These are phyloP conservation scores for Artemisia tridentata DNA, from an alignment of 129 eudicot genomes.

Conservation along the genomic window DNA sequence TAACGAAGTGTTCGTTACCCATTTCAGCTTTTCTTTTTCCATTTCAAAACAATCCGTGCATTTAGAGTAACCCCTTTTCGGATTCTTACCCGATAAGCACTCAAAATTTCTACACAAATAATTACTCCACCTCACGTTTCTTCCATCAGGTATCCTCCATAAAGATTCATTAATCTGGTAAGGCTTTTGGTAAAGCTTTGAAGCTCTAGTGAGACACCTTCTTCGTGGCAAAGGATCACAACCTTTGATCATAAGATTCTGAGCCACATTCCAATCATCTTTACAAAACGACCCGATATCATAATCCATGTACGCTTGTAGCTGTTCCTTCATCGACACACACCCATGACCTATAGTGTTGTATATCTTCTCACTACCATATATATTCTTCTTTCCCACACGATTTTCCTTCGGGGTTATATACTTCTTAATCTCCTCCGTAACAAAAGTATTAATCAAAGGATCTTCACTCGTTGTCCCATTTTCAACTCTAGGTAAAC, in stretches of 20 bases:
- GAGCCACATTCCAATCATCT: slow-evolving; percentile 90
- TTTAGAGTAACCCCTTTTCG: slow-evolving; percentile 73
- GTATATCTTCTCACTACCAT: slow-evolving; percentile 57
- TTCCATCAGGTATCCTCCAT: slow-evolving; percentile 78
- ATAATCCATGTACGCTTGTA: slow-evolving; percentile 92
- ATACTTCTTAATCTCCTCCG: slow-evolving; percentile 86
- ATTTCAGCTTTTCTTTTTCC: slow-evolving; percentile 85
- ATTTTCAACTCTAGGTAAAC: slow-evolving; percentile 61
- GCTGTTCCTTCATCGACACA: slow-evolving; percentile 66
- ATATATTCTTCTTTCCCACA: slow-evolving; percentile 61
- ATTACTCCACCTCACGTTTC: slow-evolving; percentile 87
- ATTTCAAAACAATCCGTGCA: slow-evolving; percentile 83
- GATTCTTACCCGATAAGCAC: slow-evolving; percentile 78
- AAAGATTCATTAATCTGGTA: slow-evolving; percentile 80
- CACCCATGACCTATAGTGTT: slow-evolving; percentile 94
- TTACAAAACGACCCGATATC: slow-evolving; percentile 92
- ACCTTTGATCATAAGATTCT: slow-evolving; percentile 77
- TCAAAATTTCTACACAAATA: slow-evolving; percentile 79
- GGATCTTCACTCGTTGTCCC: slow-evolving; percentile 60
- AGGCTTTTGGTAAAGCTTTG: slow-evolving; percentile 76
- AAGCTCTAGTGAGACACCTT: slow-evolving; percentile 89
- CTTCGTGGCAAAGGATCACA: slow-evolving; percentile 98
- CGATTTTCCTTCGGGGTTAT: slow-evolving; percentile 82
- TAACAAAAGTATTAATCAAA: slow-evolving; percentile 69
- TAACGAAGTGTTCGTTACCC: slow-evolving; percentile 63